Evolutionary conservation across 176 grass and related monocot species (phyloP).

Genomic region (Tillandsia leiboldiana): DNA sequence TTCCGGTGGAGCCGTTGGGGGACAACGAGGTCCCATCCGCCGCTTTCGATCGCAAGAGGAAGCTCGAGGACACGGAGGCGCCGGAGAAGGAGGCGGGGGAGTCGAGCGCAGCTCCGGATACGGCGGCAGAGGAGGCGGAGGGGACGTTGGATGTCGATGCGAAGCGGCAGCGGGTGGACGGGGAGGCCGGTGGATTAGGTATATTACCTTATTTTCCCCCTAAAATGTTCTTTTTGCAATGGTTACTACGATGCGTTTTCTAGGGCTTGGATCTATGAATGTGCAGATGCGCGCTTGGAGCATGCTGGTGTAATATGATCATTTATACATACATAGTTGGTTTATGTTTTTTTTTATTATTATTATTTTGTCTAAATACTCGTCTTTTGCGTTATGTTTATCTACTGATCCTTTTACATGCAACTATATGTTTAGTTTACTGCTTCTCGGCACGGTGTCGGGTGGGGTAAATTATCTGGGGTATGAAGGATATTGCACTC

Average conservation of each 20-base stretch:
- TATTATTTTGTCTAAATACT: no score
- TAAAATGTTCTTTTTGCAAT: neutral
- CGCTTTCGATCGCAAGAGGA: slow-evolving; percentile 14
- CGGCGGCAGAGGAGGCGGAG: neutral
- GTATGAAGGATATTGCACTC: no score
- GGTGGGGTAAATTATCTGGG: no score
- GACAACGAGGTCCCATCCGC: neutral
- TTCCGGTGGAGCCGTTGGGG: neutral
- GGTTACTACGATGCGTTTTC: neutral
- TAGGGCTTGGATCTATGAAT: neutral
- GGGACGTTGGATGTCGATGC: neutral
- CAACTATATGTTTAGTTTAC: no score
- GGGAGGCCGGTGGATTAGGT: neutral
- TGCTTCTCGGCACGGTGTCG: no score
- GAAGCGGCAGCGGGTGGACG: neutral
- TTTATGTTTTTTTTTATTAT: no score
- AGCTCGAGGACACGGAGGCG: slow-evolving; percentile 10
- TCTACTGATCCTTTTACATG: no score
- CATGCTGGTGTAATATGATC: no score
- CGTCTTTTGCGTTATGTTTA: no score
- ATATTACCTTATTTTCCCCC: neutral
- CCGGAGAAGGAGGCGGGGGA: slow-evolving; percentile 12
- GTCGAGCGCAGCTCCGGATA: neutral
- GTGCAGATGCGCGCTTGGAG: neutral
- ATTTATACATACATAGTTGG: no score